Evolutionary conservation across 2,329 filamentous ascomycete genomes (phyloP), one percentile per base, ranked within the genome.

Genomic region (Dryadomyces sulphureus): DNA sequence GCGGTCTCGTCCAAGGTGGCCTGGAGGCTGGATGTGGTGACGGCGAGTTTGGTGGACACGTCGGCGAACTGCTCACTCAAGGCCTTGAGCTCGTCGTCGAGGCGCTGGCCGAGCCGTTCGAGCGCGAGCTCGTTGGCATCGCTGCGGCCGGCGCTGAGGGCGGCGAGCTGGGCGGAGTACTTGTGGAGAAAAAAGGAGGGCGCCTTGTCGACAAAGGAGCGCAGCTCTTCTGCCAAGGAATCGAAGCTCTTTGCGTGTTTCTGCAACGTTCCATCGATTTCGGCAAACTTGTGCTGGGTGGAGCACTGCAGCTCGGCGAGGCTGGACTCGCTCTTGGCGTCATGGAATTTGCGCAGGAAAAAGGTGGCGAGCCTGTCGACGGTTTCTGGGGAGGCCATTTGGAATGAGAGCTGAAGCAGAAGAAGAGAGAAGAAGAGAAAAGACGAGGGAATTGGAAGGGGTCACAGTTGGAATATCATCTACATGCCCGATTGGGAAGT

Each of bases 321-420:
- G 1, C 45, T 43, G 40, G 20, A 46, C 4, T 50, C 43, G 5
- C 44, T 47, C 19, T 49, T 50, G 19, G 45, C 38, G 12, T 53
- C 48, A 16, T 53, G 52, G 21, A 53, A 48, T 12, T 42, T 48
- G 30, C 41, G n/a, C 14, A 52, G 32, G 20, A 53, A 52, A n/a
- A 41, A 52, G 0, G 50, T 43, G 8, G 52, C 43, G 6, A 53
- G 34, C 16, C 45, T 24, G n/a, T 52, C 50, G 14, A 53, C 47
- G 1, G 48, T 22, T 2, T 41, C 45, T 14, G 27, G 30, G 27
- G 42, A 22, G 7, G n/a, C 34, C 34, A 12, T 36, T 36, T 30
- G 27, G 9, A 36, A 36, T 11, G n/a, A 36, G n/a, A n/a, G n/a
- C n/a, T n/a, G n/a, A n/a, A n/a, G n/a, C n/a, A n/a, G n/a, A n/a